Evolutionary conservation across 306 rosid genomes (phyloP).

Genomic region (Castanopsis chinensis): DNA sequence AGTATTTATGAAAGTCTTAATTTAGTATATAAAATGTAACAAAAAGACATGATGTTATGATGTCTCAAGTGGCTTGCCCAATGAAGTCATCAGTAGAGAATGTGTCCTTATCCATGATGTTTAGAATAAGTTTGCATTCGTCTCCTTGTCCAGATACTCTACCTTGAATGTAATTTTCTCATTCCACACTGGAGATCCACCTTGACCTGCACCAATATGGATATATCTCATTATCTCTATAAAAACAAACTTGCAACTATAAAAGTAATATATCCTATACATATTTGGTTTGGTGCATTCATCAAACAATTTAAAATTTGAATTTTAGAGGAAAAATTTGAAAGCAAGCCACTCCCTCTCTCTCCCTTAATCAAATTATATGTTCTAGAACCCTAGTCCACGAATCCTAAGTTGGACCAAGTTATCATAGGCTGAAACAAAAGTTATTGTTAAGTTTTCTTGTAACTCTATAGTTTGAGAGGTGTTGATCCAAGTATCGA

Average conservation of each 20-base stretch:
- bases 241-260: not conserved
- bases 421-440: too few relatives aligned
- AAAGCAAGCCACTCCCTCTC: too few relatives aligned
- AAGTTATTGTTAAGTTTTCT: too few relatives aligned
- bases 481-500: too few relatives aligned
- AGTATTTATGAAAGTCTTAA: not conserved
- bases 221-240: not conserved
- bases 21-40: not conserved
- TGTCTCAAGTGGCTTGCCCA: constrained; percentile 67
- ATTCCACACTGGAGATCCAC: not conserved
- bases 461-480: too few relatives aligned
- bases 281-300: too few relatives aligned
- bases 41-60: not conserved
- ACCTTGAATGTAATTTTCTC: too few relatives aligned
- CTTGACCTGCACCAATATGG: constrained; percentile 52
- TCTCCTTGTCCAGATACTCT: too few relatives aligned
- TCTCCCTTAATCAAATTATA: too few relatives aligned
- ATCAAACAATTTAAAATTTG: not conserved
- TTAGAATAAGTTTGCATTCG: too few relatives aligned
- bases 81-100: constrained; percentile 70
- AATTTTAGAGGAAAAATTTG: not conserved
- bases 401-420: too few relatives aligned
- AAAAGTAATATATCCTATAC: not conserved
- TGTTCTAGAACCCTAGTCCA: too few relatives aligned
- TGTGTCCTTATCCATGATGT: not conserved